Evolutionary conservation across 495 filamentous ascomycete species (phyloP).

Genomic region (Hapsidospora chrysogenum): DNA sequence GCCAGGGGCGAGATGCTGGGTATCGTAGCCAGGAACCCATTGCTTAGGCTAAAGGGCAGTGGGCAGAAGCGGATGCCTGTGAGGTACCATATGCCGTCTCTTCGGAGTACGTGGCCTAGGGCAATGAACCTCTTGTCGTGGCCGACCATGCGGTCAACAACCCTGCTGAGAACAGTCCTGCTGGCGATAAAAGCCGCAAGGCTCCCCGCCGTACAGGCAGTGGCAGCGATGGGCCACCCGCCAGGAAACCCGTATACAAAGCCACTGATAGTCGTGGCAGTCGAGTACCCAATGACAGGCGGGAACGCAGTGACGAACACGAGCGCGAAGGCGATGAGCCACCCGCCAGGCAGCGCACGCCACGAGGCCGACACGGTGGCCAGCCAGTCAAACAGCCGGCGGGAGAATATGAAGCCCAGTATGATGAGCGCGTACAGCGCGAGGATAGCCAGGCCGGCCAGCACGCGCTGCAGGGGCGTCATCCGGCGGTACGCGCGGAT

Average conservation of each 20-base stretch:
- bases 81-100: slow-evolving; percentile 77
- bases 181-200: slow-evolving; percentile 64
- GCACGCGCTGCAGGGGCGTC: slow-evolving; percentile 41
- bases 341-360: slow-evolving; percentile 51
- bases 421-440: slow-evolving; percentile 35
- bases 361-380: slow-evolving; percentile 54
- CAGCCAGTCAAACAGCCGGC: slow-evolving; percentile 57
- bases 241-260: slow-evolving; percentile 89
- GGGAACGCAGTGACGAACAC: slow-evolving; percentile 74
- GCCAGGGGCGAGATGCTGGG: slow-evolving; percentile 61
- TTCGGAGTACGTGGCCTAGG: slow-evolving; percentile 42
- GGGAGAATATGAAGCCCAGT: slow-evolving; percentile 56
- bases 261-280: slow-evolving; percentile 68
- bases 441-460: slow-evolving; percentile 34
- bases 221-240: slow-evolving; percentile 76
- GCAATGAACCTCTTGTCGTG: slow-evolving; percentile 59
- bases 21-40: slow-evolving; percentile 86
- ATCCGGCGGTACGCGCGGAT: slow-evolving; percentile 12
- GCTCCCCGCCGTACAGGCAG: slow-evolving; percentile 54
- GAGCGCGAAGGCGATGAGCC: slow-evolving; percentile 62
- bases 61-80: slow-evolving; percentile 90
- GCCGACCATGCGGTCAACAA: slow-evolving; percentile 66
- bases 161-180: slow-evolving; percentile 55
- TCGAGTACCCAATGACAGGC: slow-evolving; percentile 80
- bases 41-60: slow-evolving; percentile 84